A percentile compares a stretch with the other conserved stretches of the same genome.
Evolutionary conservation across 202 grass and related monocot species (phyloP).

Genomic region (Schoenoplectus tabernaemontani): DNA sequence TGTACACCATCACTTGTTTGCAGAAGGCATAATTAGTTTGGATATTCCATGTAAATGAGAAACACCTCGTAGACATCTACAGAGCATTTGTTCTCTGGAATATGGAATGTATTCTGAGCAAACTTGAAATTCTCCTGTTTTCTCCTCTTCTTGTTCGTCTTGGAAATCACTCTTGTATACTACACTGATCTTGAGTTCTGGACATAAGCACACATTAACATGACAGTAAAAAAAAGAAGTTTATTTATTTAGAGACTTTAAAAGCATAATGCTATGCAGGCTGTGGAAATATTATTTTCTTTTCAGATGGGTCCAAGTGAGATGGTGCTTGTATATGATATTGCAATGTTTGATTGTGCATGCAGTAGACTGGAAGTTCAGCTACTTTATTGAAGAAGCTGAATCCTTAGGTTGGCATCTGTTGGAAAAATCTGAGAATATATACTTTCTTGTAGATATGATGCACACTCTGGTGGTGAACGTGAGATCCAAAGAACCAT

Average conservation of each 20-base stretch:
- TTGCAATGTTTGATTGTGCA: not conserved
- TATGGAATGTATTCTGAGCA: too few relatives aligned
- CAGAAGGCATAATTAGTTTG: too few relatives aligned
- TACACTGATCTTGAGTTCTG: not conserved
- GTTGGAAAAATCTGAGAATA: not conserved
- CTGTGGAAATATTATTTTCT: not conserved
- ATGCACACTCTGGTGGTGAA: constrained; percentile 98
- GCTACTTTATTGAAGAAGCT: not conserved
- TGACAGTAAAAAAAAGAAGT: not conserved
- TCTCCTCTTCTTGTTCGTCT: not conserved
- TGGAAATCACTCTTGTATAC: not conserved
- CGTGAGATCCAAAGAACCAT: constrained; percentile 97
- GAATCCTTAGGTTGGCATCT: not conserved
- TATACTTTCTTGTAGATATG: constrained; percentile 85
- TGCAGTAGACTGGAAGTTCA: not conserved
- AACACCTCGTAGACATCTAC: too few relatives aligned
- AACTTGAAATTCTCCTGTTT: not conserved
- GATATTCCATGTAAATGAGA: too few relatives aligned
- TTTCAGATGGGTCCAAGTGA: not conserved
- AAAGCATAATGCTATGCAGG: not conserved
- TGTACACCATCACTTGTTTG: too few relatives aligned
- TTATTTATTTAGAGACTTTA: not conserved
- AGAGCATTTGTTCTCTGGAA: too few relatives aligned
- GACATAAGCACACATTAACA: not conserved
- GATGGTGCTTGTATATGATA: not conserved